Conservation (phyloP, 2,329 filamentous ascomycete genomes). For the Periconia macrospinosa region DNA sequence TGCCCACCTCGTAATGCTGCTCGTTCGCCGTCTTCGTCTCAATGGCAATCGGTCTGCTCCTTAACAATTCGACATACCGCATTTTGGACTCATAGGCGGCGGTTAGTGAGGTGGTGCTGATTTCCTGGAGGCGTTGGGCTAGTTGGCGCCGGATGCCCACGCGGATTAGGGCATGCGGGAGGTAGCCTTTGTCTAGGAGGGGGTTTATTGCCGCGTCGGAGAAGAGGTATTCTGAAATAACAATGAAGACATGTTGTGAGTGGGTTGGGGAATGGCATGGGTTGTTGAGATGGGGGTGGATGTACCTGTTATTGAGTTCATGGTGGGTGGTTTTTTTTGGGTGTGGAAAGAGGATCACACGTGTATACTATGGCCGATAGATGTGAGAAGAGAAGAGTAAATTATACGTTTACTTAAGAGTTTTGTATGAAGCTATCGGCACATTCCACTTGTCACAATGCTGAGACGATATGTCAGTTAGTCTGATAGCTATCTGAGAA, state of each 20-base stretch:
- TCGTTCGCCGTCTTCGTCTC: constrained; percentile 66
- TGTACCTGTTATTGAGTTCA: constrained; percentile 38
- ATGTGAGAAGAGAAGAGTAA: background rate
- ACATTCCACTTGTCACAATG: background rate
- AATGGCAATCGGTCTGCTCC: constrained; percentile 66
- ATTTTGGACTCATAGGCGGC: constrained; percentile 63
- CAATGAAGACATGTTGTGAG: background rate
- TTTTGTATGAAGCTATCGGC: background rate
- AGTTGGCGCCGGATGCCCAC: constrained; percentile 69
- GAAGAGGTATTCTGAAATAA: constrained; percentile 25
- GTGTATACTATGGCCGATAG: background rate
- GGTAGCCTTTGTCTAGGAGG: constrained; percentile 66
- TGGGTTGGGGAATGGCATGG: background rate
- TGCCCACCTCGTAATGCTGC: constrained; percentile 74
- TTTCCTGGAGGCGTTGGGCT: constrained; percentile 59
- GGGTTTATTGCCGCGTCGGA: constrained; percentile 31
- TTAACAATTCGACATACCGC: constrained; percentile 63
- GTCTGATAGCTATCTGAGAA: background rate
- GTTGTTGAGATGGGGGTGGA: background rate
- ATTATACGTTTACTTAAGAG: background rate
- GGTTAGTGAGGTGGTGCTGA: constrained; percentile 57
- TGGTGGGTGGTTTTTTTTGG: constrained; percentile 10
- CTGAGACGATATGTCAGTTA: background rate
- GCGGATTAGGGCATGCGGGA: constrained; percentile 65
- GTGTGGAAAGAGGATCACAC: background rate